phyloP scores from a whole-genome alignment of 2,329 filamentous ascomycete genomes.

The Botrytis paeoniae region DNA sequence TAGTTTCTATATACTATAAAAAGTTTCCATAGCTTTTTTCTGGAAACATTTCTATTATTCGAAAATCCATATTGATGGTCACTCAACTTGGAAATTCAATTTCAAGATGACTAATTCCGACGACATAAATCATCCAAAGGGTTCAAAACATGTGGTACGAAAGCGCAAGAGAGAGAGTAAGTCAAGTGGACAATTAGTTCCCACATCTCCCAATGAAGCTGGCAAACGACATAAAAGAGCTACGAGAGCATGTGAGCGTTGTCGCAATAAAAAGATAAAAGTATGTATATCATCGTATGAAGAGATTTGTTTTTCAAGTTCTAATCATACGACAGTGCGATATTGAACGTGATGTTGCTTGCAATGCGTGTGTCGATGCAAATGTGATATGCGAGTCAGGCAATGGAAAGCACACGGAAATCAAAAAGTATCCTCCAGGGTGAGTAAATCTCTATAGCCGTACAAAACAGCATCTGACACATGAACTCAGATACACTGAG shows the following conservation, averaged over 20 bases:
- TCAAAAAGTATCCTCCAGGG: conserved; percentile 11
- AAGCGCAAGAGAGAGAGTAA: conserved; percentile 11
- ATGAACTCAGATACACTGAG: conserved; percentile 3
- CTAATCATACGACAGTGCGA: conserved; percentile 10
- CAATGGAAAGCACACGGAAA: conserved; percentile 10
- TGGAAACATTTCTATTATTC: background rate
- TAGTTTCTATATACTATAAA: background rate
- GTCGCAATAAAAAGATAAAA: conserved; percentile 17
- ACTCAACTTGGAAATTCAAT: background rate
- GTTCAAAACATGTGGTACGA: background rate
- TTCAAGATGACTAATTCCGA: background rate
- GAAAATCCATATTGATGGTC: background rate
- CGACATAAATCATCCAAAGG: background rate
- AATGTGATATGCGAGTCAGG: conserved; percentile 8
- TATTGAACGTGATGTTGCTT: conserved; percentile 3
- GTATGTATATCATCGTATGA: background rate
- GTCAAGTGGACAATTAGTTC: background rate
- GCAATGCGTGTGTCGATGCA: conserved; percentile 15
- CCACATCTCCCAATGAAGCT: background rate
- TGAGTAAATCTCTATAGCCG: background rate
- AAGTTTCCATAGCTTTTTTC: background rate
- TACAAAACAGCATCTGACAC: background rate
- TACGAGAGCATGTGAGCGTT: conserved; percentile 14
- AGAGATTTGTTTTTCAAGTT: background rate
- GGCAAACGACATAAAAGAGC: conserved; percentile 5